Evolutionary conservation across 2,329 filamentous ascomycete species (phyloP).

Genomic region (Colletotrichum viniferum): DNA sequence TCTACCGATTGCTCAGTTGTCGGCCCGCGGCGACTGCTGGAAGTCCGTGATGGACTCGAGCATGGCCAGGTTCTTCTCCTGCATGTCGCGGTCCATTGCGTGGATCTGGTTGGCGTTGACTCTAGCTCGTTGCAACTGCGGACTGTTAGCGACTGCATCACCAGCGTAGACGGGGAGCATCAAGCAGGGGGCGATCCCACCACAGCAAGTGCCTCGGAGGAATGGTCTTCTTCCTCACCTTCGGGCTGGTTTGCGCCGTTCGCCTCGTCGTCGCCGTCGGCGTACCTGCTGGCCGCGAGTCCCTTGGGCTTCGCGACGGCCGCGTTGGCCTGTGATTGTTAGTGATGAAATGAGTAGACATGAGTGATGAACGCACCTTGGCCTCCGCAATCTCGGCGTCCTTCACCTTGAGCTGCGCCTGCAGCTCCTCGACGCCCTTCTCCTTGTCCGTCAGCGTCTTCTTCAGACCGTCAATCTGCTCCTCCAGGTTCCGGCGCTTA

Average conservation of each 20-base stretch:
- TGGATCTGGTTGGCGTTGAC: conserved; percentile 54
- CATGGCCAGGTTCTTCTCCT: conserved; percentile 53
- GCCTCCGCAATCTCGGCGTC: conserved; percentile 68
- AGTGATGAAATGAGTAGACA: conserved; percentile 3
- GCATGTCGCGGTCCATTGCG: conserved; percentile 60
- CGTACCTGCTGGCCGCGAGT: conserved; percentile 60
- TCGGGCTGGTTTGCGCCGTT: conserved; percentile 42
- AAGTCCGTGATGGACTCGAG: conserved; percentile 26
- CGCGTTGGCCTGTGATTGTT: conserved; percentile 45
- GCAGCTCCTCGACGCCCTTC: conserved; percentile 53
- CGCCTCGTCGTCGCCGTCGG: conserved; percentile 41
- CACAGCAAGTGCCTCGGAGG: conserved; percentile 70
- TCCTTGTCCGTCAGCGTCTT: conserved; percentile 51
- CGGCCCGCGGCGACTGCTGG: conserved; percentile 10
- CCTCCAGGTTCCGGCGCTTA: conserved; percentile 56
- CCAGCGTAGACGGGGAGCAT: conserved; percentile 34
- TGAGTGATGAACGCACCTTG: conserved; percentile 47
- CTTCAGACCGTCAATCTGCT: conserved; percentile 50
- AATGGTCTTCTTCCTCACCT: conserved; percentile 69
- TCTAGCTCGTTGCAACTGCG: conserved; percentile 29
- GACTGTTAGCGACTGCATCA: conserved; percentile 24
- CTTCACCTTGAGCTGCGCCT: conserved; percentile 64
- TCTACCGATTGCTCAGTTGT: background rate
- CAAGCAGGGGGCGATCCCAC: conserved; percentile 62
- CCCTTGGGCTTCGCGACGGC: conserved; percentile 51